Evolutionary conservation across 192 early-diverging fungal genomes (phyloP), one percentile per base, ranked within the genome.

Genomic region (Entophlyctis luteolus): DNA sequence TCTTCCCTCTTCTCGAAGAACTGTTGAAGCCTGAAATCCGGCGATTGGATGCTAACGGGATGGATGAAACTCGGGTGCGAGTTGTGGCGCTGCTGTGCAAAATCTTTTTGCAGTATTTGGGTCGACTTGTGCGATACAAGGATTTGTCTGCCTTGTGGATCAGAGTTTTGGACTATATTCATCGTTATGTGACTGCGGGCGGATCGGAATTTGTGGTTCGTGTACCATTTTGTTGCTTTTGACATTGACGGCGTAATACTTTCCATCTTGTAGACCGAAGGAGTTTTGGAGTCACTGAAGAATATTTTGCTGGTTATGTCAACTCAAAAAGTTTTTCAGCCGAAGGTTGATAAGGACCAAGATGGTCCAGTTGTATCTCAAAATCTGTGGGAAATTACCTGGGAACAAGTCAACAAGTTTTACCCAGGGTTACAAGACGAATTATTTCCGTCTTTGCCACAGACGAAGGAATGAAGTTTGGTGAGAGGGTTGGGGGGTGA

Each of bases 1-100:
- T 98, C 55, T 93, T 98, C 75, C 93, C 93, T 33, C 67, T 95
- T 46, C 80, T 98, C 53, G 90, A 93, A 48, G 85, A 91, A 73
- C 71, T 98, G 16, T 77, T 93, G 70, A 84, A 89, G 18, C 86
- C 88, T 0, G 92, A 91, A 57, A 67, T 88, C 59, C 65, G 75
- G 28, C 27, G 53, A 12, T 55, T 81, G 31, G 90, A 91, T 58
- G 81, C 86, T 4, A 53, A 55, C 27, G 87, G 85, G 10, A 85
- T 88, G 77, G 89, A 89, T 32, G 91, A 91, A 74, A 89, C 89
- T n/a, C 60, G 87, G 45, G 86, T 87, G 68, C 73, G 88, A 37
- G 87, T 84, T n/a, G 78, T 78, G 0, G 86, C 77, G 2, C 70
- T 91, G 57, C 65, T 90, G 23, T 87, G 85, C 71, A 91, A 90